A percentile compares a stretch with the other conserved stretches of the same genome.
These are phyloP conservation scores for Erysimum cheiri DNA, from an alignment of 441 rosid species.

Conservation along the genomic window DNA sequence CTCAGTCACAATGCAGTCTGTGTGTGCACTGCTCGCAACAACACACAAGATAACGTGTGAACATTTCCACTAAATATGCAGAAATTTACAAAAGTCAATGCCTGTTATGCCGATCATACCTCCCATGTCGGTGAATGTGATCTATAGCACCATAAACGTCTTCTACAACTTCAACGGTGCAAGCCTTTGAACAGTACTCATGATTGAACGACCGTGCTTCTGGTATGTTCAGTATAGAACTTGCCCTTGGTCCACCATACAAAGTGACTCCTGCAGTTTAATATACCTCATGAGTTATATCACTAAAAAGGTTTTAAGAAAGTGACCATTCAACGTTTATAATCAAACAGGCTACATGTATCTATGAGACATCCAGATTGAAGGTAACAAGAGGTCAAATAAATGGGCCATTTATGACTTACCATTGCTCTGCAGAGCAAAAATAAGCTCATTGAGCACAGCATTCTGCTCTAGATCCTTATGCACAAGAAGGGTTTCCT, in stretches of 20 bases:
- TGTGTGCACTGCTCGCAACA: slow-evolving; percentile 74
- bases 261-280: slow-evolving; percentile 75
- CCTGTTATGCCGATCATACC: slow-evolving; percentile 47
- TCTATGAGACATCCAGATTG: neutral
- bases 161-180: slow-evolving; percentile 94
- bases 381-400: neutral
- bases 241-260: slow-evolving; percentile 86
- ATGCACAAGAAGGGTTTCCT: slow-evolving; percentile 99
- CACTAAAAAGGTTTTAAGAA: neutral
- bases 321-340: neutral
- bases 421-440: slow-evolving; percentile 76
- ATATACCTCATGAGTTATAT: slow-evolving; percentile 6
- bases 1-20: slow-evolving; percentile 89
- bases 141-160: slow-evolving; percentile 84
- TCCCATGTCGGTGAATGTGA: slow-evolving; percentile 93
- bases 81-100: neutral
- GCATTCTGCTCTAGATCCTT: slow-evolving; percentile 71
- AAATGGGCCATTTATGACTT: slow-evolving; percentile 15
- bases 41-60: slow-evolving; percentile 30
- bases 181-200: slow-evolving; percentile 85
- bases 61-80: slow-evolving; percentile 5
- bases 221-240: slow-evolving; percentile 72
- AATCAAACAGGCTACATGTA: neutral
- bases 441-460: slow-evolving; percentile 64
- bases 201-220: slow-evolving; percentile 71